phyloP scores from a whole-genome alignment of 2,329 filamentous ascomycete species.

The Talaromyces rugulosus region DNA sequence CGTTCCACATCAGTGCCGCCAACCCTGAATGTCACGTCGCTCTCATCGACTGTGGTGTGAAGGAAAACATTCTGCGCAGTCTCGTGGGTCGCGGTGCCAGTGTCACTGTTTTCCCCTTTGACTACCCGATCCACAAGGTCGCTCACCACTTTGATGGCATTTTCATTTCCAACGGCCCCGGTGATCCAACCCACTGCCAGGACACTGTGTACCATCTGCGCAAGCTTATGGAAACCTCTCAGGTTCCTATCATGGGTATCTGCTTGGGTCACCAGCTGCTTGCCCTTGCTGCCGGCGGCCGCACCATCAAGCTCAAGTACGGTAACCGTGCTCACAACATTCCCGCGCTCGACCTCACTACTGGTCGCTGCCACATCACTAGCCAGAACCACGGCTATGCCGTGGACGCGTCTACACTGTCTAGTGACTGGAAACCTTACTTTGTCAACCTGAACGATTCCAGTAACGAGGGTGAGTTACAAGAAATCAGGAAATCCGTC shows the following conservation, averaged over 20 bases:
- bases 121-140: constrained; percentile 98
- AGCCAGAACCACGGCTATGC: constrained; percentile 98
- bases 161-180: constrained; percentile 98
- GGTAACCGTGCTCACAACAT: constrained; percentile 99
- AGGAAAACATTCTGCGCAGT: constrained; percentile 97
- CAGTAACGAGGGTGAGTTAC: constrained; percentile 71
- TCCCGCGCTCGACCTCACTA: constrained; percentile 87
- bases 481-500: no score
- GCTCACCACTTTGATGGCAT: constrained; percentile 96
- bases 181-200: constrained; percentile 95
- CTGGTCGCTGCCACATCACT: constrained; percentile 96
- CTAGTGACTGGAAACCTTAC: constrained; percentile 90
- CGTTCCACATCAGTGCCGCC: constrained; percentile 86
- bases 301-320: constrained; percentile 97
- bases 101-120: constrained; percentile 90
- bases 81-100: constrained; percentile 87
- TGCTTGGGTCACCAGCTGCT: constrained; percentile 96
- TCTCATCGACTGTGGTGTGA: constrained; percentile 95
- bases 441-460: constrained; percentile 98
- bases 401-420: constrained; percentile 77
- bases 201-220: constrained; percentile 88
- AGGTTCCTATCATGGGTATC: constrained; percentile 94
- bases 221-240: constrained; percentile 85
- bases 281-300: constrained; percentile 79
- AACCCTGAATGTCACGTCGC: constrained; percentile 85